Evolutionary conservation across 1,284 basidiomycete species (phyloP).

Genomic region (Thelephora terrestris): DNA sequence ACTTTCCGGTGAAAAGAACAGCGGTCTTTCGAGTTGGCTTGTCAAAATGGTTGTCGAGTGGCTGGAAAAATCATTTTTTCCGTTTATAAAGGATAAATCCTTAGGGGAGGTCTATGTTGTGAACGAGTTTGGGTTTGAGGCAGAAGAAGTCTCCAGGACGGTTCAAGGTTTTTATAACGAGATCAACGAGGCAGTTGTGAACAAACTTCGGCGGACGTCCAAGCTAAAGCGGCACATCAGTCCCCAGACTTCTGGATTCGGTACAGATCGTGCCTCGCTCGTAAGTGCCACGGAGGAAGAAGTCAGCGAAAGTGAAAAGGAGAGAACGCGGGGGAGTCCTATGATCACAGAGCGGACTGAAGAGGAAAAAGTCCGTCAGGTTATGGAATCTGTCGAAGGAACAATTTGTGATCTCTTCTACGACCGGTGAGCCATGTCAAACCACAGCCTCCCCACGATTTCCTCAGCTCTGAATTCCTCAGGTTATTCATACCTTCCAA

Average conservation of each 20-base stretch:
- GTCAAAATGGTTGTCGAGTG: background rate
- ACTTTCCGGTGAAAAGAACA: slow-evolving; percentile 18
- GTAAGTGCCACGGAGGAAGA: slow-evolving; percentile 17
- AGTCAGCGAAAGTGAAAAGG: slow-evolving; percentile 16
- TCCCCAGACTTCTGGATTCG: background rate
- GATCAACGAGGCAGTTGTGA: slow-evolving; percentile 43
- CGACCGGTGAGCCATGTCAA: slow-evolving; percentile 23
- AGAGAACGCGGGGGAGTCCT: slow-evolving; percentile 15
- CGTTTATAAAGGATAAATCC: slow-evolving; percentile 11
- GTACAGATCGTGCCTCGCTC: background rate
- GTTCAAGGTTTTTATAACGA: slow-evolving; percentile 71
- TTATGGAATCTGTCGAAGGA: slow-evolving; percentile 65
- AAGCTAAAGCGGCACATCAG: slow-evolving; percentile 12
- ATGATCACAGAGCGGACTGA: slow-evolving; percentile 16
- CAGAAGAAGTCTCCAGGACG: slow-evolving; percentile 44
- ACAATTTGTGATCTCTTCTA: slow-evolving; percentile 61
- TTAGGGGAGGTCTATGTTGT: slow-evolving; percentile 1
- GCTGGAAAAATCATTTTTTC: slow-evolving; percentile 6
- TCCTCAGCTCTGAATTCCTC: slow-evolving; percentile 1
- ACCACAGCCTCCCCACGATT: background rate
- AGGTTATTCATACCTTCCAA: slow-evolving; percentile 56
- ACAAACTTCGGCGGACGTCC: slow-evolving; percentile 15
- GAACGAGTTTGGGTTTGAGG: slow-evolving; percentile 13
- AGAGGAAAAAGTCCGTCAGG: slow-evolving; percentile 37
- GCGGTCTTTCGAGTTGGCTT: background rate